phyloP scores from a whole-genome alignment of 2,329 filamentous ascomycete species.

The Fusarium coffeatum region DNA sequence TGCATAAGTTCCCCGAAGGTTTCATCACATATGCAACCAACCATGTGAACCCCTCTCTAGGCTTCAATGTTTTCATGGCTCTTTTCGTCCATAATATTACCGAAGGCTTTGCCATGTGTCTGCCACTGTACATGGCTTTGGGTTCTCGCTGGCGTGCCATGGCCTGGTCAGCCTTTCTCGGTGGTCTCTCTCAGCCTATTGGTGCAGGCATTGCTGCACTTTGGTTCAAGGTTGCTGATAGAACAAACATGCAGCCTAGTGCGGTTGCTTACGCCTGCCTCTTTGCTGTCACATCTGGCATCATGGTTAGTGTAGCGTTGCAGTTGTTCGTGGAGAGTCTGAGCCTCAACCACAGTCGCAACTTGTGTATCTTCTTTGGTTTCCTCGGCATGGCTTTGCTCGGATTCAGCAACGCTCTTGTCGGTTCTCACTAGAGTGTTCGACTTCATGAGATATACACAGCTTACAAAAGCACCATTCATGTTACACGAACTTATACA shows the following conservation, averaged over 20 bases:
- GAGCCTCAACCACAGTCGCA: slow-evolving; percentile 81
- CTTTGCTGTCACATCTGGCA: slow-evolving; percentile 90
- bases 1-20: slow-evolving; percentile 93
- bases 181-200: slow-evolving; percentile 86
- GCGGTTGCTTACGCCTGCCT: slow-evolving; percentile 79
- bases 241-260: slow-evolving; percentile 62
- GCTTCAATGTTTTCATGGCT: slow-evolving; percentile 92
- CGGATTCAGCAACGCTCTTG: slow-evolving; percentile 85
- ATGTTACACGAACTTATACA: neutral
- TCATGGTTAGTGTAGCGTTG: slow-evolving; percentile 94
- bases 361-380: slow-evolving; percentile 81
- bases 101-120: slow-evolving; percentile 93
- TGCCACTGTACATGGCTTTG: slow-evolving; percentile 92
- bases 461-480: neutral
- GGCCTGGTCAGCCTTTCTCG: slow-evolving; percentile 83
- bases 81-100: slow-evolving; percentile 98
- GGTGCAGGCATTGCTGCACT: slow-evolving; percentile 86
- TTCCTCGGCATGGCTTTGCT: slow-evolving; percentile 90
- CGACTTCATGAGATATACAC: neutral
- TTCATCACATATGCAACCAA: slow-evolving; percentile 97
- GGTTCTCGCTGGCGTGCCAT: slow-evolving; percentile 84
- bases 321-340: slow-evolving; percentile 90
- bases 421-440: slow-evolving; percentile 63
- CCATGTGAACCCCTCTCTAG: slow-evolving; percentile 89
- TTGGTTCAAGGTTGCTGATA: slow-evolving; percentile 81